Percentiles rank a stretch among this genome's conserved stretches.
Evolutionary conservation across 1,284 basidiomycete genomes (phyloP).

Genomic region (Malassezia psittaci): DNA sequence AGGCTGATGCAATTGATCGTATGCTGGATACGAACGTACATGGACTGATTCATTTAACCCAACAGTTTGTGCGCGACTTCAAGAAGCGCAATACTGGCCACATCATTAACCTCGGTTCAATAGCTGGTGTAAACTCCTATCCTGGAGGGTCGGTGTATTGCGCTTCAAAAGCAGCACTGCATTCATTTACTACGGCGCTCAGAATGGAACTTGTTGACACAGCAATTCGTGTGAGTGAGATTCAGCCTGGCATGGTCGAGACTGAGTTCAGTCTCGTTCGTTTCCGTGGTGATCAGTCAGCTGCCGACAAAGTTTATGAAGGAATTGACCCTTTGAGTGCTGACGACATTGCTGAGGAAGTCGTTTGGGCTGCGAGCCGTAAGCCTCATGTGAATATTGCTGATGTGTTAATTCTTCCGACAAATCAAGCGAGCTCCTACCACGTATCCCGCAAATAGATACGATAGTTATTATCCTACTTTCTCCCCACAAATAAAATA

Average conservation of each 20-base stretch:
- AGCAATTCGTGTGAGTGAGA: conserved; percentile 40
- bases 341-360: conserved; percentile 67
- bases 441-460: conserved; percentile 18
- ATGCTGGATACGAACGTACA: conserved; percentile 92
- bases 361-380: conserved; percentile 84
- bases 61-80: conserved; percentile 57
- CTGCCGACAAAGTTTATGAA: conserved; percentile 39
- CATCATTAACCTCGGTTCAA: conserved; percentile 87
- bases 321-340: conserved; percentile 37
- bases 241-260: conserved; percentile 67
- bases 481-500: too few species aligned
- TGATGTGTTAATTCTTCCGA: conserved; percentile 35
- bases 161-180: conserved; percentile 72
- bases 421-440: conserved; percentile 40
- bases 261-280: conserved; percentile 50
- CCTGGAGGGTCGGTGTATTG: conserved; percentile 49
- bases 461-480: background rate
- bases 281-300: conserved; percentile 27
- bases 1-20: conserved; percentile 59
- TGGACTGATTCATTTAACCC: conserved; percentile 72
- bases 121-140: conserved; percentile 84
- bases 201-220: conserved; percentile 79
- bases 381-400: conserved; percentile 46
- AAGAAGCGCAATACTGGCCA: conserved; percentile 77
- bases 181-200: conserved; percentile 73